Conservation (phyloP, 1,284 basidiomycete genomes). For the Malassezia yamatoensis region DNA sequence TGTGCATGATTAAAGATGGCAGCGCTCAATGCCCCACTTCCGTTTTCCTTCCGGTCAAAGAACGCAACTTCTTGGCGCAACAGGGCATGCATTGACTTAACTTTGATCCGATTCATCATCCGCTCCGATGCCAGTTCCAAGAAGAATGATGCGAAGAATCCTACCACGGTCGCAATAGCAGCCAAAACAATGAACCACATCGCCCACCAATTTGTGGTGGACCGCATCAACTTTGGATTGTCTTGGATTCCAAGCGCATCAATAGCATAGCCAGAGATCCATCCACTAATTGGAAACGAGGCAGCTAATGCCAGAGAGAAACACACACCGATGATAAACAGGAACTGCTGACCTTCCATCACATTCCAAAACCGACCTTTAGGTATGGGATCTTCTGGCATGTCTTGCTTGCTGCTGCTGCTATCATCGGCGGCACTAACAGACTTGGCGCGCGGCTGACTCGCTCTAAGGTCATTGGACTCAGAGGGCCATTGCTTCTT, state of each 20-base stretch:
- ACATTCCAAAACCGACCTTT: constrained; percentile 13
- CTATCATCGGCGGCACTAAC: background rate
- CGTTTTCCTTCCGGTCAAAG: constrained; percentile 44
- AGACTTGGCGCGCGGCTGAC: background rate
- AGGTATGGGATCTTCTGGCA: background rate
- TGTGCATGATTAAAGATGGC: constrained; percentile 45
- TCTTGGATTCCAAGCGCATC: constrained; percentile 29
- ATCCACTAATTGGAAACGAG: constrained; percentile 48
- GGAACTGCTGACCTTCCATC: background rate
- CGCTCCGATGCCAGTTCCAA: constrained; percentile 39
- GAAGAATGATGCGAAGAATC: constrained; percentile 27
- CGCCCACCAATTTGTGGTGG: constrained; percentile 24
- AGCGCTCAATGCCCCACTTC: constrained; percentile 49
- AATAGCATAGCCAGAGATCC: constrained; percentile 35
- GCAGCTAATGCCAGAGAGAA: constrained; percentile 35
- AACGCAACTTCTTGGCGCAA: constrained; percentile 43
- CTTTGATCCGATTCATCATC: constrained; percentile 30
- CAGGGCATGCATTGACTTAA: constrained; percentile 28
- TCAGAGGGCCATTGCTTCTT: background rate
- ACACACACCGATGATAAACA: constrained; percentile 24
- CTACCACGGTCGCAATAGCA: constrained; percentile 23
- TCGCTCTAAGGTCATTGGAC: background rate
- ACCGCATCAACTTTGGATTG: constrained; percentile 19
- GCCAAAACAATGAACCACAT: constrained; percentile 38
- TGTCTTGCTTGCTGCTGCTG: background rate